Conservation (phyloP, 768 basidiomycete species). For the Phylloporus arenicola region DNA sequence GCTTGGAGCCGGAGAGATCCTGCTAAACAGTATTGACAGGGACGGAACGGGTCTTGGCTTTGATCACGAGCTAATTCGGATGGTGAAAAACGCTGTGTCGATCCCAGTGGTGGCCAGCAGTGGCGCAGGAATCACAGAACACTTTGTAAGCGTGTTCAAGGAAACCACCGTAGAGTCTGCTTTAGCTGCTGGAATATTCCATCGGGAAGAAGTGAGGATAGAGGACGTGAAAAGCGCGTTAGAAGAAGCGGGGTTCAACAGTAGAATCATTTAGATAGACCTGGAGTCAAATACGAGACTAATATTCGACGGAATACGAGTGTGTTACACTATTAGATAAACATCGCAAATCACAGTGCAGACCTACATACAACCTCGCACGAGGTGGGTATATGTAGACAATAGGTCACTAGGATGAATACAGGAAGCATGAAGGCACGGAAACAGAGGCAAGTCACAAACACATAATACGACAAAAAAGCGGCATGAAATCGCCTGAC, state of each 20-base stretch:
- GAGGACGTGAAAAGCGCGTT: conserved; percentile 68
- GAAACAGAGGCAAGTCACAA: conserved; percentile 8
- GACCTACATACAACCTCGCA: conserved; percentile 33
- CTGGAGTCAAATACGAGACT: background rate
- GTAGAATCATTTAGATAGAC: conserved; percentile 29
- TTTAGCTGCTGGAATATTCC: conserved; percentile 96
- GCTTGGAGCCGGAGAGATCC: conserved; percentile 91
- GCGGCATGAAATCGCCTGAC: conserved; percentile 4
- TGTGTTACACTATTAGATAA: conserved; percentile 30
- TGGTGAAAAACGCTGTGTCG: conserved; percentile 69
- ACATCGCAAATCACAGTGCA: conserved; percentile 18
- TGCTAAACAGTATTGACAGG: conserved; percentile 94
- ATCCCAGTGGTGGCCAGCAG: conserved; percentile 96
- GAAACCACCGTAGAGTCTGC: conserved; percentile 83
- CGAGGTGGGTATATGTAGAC: conserved; percentile 30
- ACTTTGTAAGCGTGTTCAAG: conserved; percentile 86
- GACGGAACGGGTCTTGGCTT: conserved; percentile 93
- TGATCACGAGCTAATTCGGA: conserved; percentile 73
- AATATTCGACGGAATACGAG: conserved; percentile 7
- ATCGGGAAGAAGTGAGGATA: conserved; percentile 83
- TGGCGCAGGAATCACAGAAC: conserved; percentile 76
- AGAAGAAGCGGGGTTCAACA: conserved; percentile 43
- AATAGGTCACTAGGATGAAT: conserved; percentile 27
- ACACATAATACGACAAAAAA: conserved; percentile 1
- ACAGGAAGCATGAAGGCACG: conserved; percentile 25